A percentile compares a stretch with the other conserved stretches of the same genome.
phyloP scores from a whole-genome alignment of 495 filamentous ascomycete species.

The Xylaria palmicola region DNA sequence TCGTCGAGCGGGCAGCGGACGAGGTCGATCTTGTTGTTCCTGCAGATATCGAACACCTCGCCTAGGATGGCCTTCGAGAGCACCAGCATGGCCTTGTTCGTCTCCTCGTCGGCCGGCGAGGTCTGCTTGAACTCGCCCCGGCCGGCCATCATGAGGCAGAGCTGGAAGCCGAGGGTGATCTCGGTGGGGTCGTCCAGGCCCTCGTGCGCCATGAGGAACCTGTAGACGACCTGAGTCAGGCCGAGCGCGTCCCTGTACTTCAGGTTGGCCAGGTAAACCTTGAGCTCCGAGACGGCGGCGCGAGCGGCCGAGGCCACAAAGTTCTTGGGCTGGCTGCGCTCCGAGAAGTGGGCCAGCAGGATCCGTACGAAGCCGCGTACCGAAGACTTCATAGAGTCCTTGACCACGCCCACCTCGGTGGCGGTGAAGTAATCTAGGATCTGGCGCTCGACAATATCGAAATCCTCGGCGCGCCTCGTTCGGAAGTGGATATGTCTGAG shows the following conservation, averaged over 20 bases:
- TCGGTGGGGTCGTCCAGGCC: constrained; percentile 8
- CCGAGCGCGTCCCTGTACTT: constrained; percentile 6
- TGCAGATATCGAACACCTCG: constrained; percentile 11
- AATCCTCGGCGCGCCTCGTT: not conserved
- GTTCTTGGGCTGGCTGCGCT: constrained; percentile 5
- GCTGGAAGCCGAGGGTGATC: constrained; percentile 10
- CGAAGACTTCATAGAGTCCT: not conserved
- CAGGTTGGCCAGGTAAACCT: not conserved
- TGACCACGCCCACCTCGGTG: not conserved
- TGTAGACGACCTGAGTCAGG: constrained; percentile 4
- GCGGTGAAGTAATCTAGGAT: constrained; percentile 2
- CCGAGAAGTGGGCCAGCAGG: not conserved
- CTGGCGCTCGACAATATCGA: constrained; percentile 3
- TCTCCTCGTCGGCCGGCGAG: not conserved
- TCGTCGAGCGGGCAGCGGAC: constrained; percentile 5
- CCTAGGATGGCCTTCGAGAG: constrained; percentile 1
- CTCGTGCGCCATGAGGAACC: constrained; percentile 10
- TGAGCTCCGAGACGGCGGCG: constrained; percentile 2
- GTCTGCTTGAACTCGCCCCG: constrained; percentile 5
- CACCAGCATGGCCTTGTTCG: constrained; percentile 7
- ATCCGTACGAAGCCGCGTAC: constrained; percentile 9
- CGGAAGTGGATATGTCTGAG: constrained; percentile 5
- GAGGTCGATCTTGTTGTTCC: constrained; percentile 9
- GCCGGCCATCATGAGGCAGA: constrained; percentile 10
- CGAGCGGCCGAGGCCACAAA: constrained; percentile 9